A percentile compares a stretch with the other conserved stretches of the same genome.
Conservation (phyloP, 2,329 filamentous ascomycete species). For the Bisporella sp. region DNA sequence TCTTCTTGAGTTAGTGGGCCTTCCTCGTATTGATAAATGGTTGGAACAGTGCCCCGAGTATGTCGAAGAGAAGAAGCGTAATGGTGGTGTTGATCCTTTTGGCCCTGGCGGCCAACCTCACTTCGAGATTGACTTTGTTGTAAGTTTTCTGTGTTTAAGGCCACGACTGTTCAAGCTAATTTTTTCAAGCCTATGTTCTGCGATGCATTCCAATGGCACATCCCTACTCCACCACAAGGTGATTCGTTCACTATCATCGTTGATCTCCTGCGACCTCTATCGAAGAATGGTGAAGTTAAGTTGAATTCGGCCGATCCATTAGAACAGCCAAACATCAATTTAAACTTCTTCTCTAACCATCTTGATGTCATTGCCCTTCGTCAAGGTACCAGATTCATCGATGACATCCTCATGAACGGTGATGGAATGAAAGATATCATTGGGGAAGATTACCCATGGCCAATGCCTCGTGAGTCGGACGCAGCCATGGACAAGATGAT, state of each 20-base stretch:
- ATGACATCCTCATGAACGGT: constrained; percentile 49
- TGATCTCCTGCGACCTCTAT: constrained; percentile 41
- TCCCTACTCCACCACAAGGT: constrained; percentile 35
- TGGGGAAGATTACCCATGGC: constrained; percentile 49
- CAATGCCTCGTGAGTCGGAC: constrained; percentile 49
- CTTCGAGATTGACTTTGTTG: constrained; percentile 56
- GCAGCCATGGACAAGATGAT: constrained; percentile 49
- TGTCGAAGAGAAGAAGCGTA: constrained; percentile 32
- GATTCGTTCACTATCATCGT: constrained; percentile 51
- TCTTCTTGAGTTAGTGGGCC: constrained; percentile 44
- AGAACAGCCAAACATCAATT: constrained; percentile 43
- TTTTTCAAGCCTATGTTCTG: constrained; percentile 40
- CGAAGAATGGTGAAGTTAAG: constrained; percentile 33
- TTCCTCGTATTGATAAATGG: constrained; percentile 49
- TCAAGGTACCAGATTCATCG: constrained; percentile 13
- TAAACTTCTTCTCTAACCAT: constrained; percentile 31
- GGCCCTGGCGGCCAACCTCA: constrained; percentile 50
- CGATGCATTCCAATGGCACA: constrained; percentile 42
- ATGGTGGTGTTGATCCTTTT: constrained; percentile 43
- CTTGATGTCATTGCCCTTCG: constrained; percentile 48
- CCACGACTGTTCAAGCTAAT: not conserved
- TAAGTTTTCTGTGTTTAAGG: not conserved
- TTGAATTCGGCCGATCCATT: constrained; percentile 41
- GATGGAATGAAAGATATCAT: constrained; percentile 50
- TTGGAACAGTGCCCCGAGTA: constrained; percentile 44